Evolutionary conservation across 2,329 filamentous ascomycete genomes (phyloP), one percentile per base, ranked within the genome.

Genomic region (Pochonia chlamydosporia): DNA sequence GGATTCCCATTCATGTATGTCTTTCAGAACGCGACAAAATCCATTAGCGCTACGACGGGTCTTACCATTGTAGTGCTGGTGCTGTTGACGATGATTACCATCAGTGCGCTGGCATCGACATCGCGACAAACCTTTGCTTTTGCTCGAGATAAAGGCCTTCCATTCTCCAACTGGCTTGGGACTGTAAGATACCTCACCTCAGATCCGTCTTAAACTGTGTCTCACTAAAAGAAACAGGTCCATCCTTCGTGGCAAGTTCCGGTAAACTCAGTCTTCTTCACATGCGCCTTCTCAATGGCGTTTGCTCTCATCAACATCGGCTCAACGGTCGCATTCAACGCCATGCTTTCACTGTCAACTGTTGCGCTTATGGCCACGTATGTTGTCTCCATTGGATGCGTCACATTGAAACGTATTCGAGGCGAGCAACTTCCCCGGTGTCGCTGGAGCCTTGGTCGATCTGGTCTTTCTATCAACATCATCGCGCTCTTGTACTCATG

Each of bases 401-500:
- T 61, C 9, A 52, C 67, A 30, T 57, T 63, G 50, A 61, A 62
- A 43, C 64, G 69, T 4, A 43, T 71, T 28, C 56, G 54, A 1
- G 52, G 57, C 14, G 54, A 63, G 24, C 55, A 60, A 1, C 55
- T 73, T 0, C 67, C 66, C 0, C 59, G 56, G 0, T 58, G 60
- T 8, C 58, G 62, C 21, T 72, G 61, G 65, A 62, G 53, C 33
- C 62, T 74, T 10, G 67, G 69, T 1, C 54, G 54, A 7, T 63
- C 57, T 36, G 69, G 70, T 0, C 52, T 71, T 1, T 51, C 59
- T 16, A 49, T 73, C 46, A 73, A 74, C 46, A 58, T 65, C 13
- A 31, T 53, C 4, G 56, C 56, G 9, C 47, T 58, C 14, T 28
- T 53, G 2, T 58, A 58, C 39, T 49, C 54, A 9, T 50, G 31